These are phyloP conservation scores for Aureobasidium pullulans DNA, from an alignment of 2,329 filamentous ascomycete genomes.

Conservation along the genomic window DNA sequence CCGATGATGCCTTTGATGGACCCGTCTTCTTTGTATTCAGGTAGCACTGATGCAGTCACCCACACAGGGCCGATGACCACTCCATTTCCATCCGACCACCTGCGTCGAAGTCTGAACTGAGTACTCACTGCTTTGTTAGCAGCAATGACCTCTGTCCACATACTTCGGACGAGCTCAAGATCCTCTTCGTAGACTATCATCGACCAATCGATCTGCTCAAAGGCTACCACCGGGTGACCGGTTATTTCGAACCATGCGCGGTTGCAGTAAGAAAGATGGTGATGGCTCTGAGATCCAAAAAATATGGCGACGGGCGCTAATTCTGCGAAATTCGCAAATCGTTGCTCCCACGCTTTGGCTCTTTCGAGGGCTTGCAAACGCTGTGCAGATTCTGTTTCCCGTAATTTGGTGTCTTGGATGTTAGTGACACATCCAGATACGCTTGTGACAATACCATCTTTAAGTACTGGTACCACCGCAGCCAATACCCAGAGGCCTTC, in stretches of 20 bases:
- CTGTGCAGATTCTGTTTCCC: conserved; percentile 31
- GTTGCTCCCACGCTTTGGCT: conserved; percentile 31
- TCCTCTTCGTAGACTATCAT: conserved; percentile 34
- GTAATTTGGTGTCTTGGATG: conserved; percentile 21
- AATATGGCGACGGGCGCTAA: conserved; percentile 30
- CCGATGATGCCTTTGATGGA: conserved; percentile 33
- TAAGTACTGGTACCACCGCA: conserved; percentile 18
- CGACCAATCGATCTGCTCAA: conserved; percentile 37
- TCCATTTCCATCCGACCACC: conserved; percentile 22
- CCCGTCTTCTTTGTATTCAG: conserved; percentile 26
- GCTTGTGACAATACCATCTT: conserved; percentile 16
- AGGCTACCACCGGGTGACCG: conserved; percentile 31
- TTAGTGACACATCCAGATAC: conserved; percentile 22
- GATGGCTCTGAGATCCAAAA: conserved; percentile 17
- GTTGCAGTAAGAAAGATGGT: conserved; percentile 28
- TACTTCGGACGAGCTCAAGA: conserved; percentile 25
- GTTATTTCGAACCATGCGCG: conserved; percentile 44
- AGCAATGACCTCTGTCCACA: conserved; percentile 33
- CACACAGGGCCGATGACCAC: conserved; percentile 16
- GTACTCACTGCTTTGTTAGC: conserved; percentile 35
- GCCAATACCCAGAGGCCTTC: conserved; percentile 18
- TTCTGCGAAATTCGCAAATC: conserved; percentile 21
- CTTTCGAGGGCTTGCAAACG: conserved; percentile 33
- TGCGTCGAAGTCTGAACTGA: conserved; percentile 30
- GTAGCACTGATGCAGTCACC: conserved; percentile 17